Evolutionary conservation across 2,329 filamentous ascomycete species (phyloP).

Genomic region (Arthrocladium fulminans): DNA sequence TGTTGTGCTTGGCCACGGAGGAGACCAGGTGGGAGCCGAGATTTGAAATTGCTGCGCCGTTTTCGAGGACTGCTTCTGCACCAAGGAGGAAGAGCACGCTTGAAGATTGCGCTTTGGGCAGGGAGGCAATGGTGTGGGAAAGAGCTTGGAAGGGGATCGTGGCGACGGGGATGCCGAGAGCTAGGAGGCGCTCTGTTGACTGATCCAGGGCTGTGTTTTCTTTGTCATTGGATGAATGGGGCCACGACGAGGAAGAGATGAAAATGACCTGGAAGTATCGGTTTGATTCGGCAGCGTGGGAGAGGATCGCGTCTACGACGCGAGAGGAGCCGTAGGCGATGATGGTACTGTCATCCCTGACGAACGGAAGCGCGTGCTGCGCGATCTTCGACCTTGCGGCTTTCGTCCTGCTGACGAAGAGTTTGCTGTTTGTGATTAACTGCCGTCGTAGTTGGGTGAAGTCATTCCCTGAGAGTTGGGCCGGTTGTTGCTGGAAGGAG

Average conservation of each 20-base stretch:
- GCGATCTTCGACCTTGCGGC: constrained; percentile 78
- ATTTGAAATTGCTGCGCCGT: constrained; percentile 83
- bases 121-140: constrained; percentile 67
- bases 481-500: constrained; percentile 50
- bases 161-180: constrained; percentile 70
- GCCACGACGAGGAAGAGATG: constrained; percentile 3
- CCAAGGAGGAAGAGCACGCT: constrained; percentile 51
- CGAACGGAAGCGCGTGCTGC: constrained; percentile 65
- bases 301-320: constrained; percentile 69
- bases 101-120: constrained; percentile 29
- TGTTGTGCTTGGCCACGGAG: constrained; percentile 61
- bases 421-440: constrained; percentile 71
- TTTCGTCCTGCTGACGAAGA: constrained; percentile 73
- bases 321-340: constrained; percentile 83
- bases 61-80: constrained; percentile 80
- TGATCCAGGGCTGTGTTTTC: constrained; percentile 51
- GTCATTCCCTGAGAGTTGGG: constrained; percentile 43
- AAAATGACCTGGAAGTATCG: constrained; percentile 16
- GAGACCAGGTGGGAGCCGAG: constrained; percentile 84
- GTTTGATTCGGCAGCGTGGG: constrained; percentile 59
- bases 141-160: constrained; percentile 67
- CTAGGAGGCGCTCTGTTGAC: constrained; percentile 62
- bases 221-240: constrained; percentile 9
- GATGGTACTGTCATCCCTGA: constrained; percentile 70
- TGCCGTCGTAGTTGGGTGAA: constrained; percentile 80